Conservation (phyloP, 768 basidiomycete genomes). For the Lentinus tigrinus region DNA sequence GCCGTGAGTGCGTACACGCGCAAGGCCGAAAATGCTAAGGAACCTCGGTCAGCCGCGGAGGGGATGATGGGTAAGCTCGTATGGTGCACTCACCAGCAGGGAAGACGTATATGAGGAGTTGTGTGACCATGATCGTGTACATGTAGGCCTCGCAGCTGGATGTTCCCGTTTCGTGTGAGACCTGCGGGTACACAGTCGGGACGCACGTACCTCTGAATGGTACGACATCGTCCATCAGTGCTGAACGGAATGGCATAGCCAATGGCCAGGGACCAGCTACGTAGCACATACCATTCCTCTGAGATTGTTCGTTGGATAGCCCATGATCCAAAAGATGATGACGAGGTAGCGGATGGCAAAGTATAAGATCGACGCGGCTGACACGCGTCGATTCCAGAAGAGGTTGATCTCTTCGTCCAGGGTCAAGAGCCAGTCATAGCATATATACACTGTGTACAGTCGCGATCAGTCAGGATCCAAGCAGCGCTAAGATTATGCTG, state of each 20-base stretch:
- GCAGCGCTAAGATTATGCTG: not conserved
- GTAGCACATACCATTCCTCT: not conserved
- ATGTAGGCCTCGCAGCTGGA: not conserved
- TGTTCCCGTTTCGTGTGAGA: not conserved
- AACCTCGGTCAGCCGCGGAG: not conserved
- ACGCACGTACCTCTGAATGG: too few relatives aligned
- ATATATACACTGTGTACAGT: not conserved
- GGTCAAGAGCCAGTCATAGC: not conserved
- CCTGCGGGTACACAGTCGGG: not conserved
- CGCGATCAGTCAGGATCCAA: not conserved
- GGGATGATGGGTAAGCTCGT: not conserved
- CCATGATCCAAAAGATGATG: not conserved
- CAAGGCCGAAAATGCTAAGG: not conserved
- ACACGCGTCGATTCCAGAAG: not conserved
- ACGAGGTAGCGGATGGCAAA: not conserved
- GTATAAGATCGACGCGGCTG: not conserved
- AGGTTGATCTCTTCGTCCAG: not conserved
- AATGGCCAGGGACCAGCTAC: too few relatives aligned
- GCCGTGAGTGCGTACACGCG: not conserved
- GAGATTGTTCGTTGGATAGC: not conserved
- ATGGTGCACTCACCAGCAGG: not conserved
- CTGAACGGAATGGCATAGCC: too few relatives aligned
- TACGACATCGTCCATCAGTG: too few relatives aligned
- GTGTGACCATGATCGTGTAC: not conserved
- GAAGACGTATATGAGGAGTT: not conserved